A percentile compares a stretch with the other conserved stretches of the same genome.
Evolutionary conservation across 73 alveolate genomes (phyloP).

Genomic region (Durusdinium trenchii): DNA sequence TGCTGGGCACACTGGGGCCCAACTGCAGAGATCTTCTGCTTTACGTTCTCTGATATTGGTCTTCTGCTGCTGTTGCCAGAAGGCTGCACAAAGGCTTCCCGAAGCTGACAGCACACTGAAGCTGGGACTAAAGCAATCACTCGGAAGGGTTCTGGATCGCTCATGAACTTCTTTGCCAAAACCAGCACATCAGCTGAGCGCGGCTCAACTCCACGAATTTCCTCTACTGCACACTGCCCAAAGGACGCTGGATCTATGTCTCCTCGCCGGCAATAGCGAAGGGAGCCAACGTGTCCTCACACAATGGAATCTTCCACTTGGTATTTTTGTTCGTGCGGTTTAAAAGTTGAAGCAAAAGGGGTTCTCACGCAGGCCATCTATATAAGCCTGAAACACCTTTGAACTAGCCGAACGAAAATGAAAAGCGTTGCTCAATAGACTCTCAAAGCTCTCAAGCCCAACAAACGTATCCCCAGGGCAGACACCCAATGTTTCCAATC

Average conservation of each 20-base stretch:
- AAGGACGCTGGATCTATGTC: neutral
- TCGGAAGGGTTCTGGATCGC: neutral
- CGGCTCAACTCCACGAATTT: neutral
- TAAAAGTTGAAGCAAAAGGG: no score
- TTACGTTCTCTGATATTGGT: neutral
- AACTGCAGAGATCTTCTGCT: neutral
- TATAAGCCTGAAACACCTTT: no score
- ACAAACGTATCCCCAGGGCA: neutral
- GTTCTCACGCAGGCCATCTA: no score
- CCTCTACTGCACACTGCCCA: neutral
- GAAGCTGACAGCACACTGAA: neutral
- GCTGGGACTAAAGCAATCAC: neutral
- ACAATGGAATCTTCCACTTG: no score
- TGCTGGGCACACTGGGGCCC: neutral
- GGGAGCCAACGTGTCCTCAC: no score
- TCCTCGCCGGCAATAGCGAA: no score
- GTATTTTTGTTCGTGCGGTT: no score
- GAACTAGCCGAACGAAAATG: no score
- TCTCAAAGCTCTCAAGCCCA: no score
- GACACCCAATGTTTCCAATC: neutral
- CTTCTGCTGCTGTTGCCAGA: neutral
- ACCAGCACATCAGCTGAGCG: neutral
- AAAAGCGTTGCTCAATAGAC: no score
- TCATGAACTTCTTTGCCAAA: neutral
- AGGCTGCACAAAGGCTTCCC: neutral